Base-by-base conservation (phyloP, 2,329 filamentous ascomycete genomes). In the Ilyonectria robusta region DNA sequence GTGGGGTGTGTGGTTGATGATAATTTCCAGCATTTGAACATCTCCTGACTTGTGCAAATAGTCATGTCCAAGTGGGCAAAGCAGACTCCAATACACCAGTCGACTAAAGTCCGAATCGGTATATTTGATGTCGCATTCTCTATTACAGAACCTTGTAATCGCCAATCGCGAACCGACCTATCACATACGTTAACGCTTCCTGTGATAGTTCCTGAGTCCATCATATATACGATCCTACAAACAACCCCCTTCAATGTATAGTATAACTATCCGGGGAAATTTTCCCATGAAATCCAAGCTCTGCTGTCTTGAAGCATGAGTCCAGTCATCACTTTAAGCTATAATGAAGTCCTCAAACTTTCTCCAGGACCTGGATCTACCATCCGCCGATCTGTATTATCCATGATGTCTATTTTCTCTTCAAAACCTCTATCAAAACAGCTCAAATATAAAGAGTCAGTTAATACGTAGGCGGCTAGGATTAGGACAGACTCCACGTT, bases 331-430 rank as follows among this genome's bases (percentile, higher is more conserved):
- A 54, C 35, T 29, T 54, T 47, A n/a, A 50, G 42, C 40, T 53
- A 35, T 44, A 60, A 44, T 17, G 55, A 58, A 4, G 46, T 29
- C 26, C 35, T 26, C 23, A 44, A 53, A 8, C 33, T 60, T 9
- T 51, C 42, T 13, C 29, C 23, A 6, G 29, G 53, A 6, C 59
- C 19, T 26, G 64, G 29, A 26, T 66, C 59, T 10, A 66, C 59
- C 21, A 66, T 59, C 64, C 54, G 63, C 37, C 47, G 59, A 2
- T 66, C 59, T 21, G 63, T n/a, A 15, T 66, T 59, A 62, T 54
- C 53, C 6, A 62, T 37, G 2, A 54, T 54, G 15, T 53, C 59
- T 5, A 59, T 11, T 42, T 42, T 58, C 3, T 31, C 42, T 10
- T 56, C 64, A 31, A 66, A 66, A 1, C 15, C 33, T 3, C 46